These are phyloP conservation scores for Urochloa ruziziensis DNA, from an alignment of 176 grass and related monocot species.

Conservation along the genomic window DNA sequence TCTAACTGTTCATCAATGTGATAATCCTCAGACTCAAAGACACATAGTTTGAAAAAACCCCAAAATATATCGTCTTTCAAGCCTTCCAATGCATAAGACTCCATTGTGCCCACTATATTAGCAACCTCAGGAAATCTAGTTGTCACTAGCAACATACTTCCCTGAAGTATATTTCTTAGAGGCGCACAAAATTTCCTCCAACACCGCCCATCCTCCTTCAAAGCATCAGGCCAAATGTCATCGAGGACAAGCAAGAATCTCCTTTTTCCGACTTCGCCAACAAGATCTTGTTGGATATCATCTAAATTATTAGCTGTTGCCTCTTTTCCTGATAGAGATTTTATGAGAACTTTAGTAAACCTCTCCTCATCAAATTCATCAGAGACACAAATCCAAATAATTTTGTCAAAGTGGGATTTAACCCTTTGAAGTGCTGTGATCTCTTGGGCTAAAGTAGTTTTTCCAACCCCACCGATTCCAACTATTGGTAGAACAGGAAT, in stretches of 20 bases:
- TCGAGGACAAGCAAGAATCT: slow-evolving; percentile 39
- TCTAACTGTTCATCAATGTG: background rate
- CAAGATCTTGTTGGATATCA: slow-evolving; percentile 15
- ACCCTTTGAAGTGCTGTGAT: slow-evolving; percentile 10
- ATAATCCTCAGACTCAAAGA: background rate
- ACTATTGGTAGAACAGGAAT: slow-evolving; percentile 30
- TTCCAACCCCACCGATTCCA: slow-evolving; percentile 34
- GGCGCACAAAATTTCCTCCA: slow-evolving; percentile 15
- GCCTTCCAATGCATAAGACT: background rate
- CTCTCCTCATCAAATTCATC: slow-evolving; percentile 28
- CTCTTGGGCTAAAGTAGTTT: slow-evolving; percentile 36
- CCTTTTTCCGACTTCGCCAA: background rate
- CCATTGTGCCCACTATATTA: background rate
- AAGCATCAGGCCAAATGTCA: slow-evolving; percentile 19
- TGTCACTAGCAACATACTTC: slow-evolving; percentile 40
- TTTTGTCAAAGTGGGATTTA: background rate
- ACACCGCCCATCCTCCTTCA: background rate
- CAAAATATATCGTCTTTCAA: background rate
- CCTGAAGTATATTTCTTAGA: background rate
- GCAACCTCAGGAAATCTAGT: slow-evolving; percentile 21
- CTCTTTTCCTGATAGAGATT: background rate
- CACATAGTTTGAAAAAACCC: slow-evolving; percentile 12
- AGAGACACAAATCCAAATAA: slow-evolving; percentile 46
- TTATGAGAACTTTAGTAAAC: slow-evolving; percentile 29
- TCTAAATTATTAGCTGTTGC: background rate